Evolutionary conservation across 164 flowering plant species (phyloP).

Genomic region (Nelumbo lutea): DNA sequence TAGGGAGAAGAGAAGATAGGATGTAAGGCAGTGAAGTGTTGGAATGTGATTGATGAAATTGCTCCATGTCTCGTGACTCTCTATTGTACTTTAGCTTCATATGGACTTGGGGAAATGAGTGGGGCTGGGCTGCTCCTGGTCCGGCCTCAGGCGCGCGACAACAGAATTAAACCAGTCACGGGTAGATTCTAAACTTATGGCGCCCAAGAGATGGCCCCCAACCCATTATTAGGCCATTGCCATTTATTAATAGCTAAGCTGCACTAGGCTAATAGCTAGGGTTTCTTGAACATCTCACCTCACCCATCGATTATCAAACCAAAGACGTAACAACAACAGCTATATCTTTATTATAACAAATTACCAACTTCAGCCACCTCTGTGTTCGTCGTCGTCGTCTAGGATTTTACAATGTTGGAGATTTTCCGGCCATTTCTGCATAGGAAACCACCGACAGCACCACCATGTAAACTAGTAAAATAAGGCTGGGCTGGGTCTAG

Average conservation of each 20-base stretch:
- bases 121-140: neutral
- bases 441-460: too few species aligned
- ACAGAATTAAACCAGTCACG: conserved; percentile 17
- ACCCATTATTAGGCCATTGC: too few species aligned
- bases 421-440: too few species aligned
- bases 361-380: neutral
- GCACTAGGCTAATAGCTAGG: too few species aligned
- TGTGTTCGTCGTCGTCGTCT: neutral
- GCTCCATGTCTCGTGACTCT: conserved; percentile 50
- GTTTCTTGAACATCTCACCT: neutral
- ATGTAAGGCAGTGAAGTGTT: neutral
- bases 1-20: neutral
- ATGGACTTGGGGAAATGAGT: conserved; percentile 19
- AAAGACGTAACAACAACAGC: too few species aligned
- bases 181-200: neutral
- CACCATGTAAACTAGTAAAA: too few species aligned
- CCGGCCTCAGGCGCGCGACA: conserved; percentile 9
- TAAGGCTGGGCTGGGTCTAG: neutral
- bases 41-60: conserved; percentile 13
- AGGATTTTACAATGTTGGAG: neutral
- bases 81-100: conserved; percentile 40
- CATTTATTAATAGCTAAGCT: too few species aligned
- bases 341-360: too few species aligned
- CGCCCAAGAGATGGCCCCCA: too few species aligned
- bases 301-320: neutral